Conservation (phyloP, 2,329 filamentous ascomycete species). For the Aspergillus pseudoglaucus region DNA sequence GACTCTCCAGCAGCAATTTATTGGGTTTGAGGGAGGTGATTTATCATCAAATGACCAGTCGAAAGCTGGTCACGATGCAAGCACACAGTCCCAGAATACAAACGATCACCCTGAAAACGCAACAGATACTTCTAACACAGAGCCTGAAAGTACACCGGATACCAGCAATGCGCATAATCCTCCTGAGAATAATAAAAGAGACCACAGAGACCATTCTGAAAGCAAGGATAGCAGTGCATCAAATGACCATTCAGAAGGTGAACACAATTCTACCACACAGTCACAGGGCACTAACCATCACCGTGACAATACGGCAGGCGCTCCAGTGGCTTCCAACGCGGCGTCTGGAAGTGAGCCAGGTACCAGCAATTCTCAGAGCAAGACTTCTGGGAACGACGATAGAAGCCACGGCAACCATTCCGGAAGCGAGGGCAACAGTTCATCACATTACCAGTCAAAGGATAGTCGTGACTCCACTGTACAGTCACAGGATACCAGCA, state of each 20-base stretch:
- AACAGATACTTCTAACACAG: neutral
- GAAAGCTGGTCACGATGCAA: too few species aligned
- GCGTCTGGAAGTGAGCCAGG: neutral
- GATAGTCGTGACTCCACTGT: neutral
- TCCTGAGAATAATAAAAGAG: neutral
- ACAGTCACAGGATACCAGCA: neutral
- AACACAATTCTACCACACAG: neutral
- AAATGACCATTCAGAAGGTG: too few species aligned
- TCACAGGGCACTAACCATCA: neutral
- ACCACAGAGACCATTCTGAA: too few species aligned
- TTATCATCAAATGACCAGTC: neutral
- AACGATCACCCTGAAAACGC: neutral
- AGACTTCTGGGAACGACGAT: neutral
- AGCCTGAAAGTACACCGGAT: neutral
- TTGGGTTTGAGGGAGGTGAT: neutral
- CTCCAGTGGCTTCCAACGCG: neutral
- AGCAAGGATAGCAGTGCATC: too few species aligned
- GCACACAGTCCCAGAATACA: neutral
- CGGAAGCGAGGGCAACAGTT: too few species aligned
- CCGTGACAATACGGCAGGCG: neutral
- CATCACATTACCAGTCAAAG: too few species aligned
- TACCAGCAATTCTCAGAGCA: neutral
- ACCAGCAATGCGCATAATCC: neutral
- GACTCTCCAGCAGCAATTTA: neutral
- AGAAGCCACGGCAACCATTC: neutral